Evolutionary conservation across 23 red algal genomes (phyloP).

Genomic region (Gracilariopsis chorda): DNA sequence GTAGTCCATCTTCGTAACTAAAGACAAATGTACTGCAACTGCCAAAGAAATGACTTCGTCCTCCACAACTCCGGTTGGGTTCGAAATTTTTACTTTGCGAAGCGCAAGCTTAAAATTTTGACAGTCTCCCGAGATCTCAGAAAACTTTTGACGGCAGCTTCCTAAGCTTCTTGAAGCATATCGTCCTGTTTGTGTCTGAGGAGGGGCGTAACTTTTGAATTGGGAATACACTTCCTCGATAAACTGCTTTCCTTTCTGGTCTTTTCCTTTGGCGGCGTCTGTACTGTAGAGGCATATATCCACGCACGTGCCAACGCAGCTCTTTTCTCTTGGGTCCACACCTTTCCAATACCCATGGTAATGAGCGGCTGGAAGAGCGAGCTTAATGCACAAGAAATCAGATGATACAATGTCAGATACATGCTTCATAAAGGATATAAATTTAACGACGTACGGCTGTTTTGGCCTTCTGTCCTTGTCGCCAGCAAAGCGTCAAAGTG

Average conservation of each 20-base stretch:
- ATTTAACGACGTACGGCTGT: too few species aligned
- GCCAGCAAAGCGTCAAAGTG: too few species aligned
- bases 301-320: background rate
- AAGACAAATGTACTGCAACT: background rate
- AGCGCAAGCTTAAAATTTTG: constrained; percentile 13
- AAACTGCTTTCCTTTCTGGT: constrained; percentile 16
- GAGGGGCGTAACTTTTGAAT: background rate
- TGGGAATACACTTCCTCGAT: background rate
- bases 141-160: background rate
- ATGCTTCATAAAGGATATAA: too few species aligned
- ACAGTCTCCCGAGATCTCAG: background rate
- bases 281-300: background rate
- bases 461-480: too few species aligned
- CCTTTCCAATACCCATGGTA: background rate
- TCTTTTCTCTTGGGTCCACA: background rate
- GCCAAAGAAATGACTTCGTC: constrained; percentile 18
- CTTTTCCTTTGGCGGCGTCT: background rate
- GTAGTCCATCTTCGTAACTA: constrained; percentile 23
- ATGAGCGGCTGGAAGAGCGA: too few species aligned
- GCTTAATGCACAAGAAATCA: too few species aligned
- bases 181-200: background rate
- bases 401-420: too few species aligned
- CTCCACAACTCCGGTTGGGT: background rate
- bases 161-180: background rate
- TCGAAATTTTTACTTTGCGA: background rate